Evolutionary conservation across 805 yeast genomes (phyloP), one percentile per base, ranked within the genome.

Genomic region (Pichia cabralensis): DNA sequence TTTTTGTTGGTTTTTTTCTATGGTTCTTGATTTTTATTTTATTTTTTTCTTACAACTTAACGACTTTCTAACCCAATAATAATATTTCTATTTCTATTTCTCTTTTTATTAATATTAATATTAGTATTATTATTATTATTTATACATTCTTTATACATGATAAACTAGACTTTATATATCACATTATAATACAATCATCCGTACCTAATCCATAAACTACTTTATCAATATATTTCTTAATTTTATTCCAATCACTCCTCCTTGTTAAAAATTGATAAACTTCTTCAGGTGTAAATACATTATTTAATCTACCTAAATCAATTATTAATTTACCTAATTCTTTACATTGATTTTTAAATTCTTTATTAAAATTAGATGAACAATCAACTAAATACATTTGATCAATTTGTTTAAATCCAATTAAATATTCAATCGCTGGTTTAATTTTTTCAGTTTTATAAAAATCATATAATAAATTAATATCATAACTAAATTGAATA

Each of bases 151-250:
- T n/a, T n/a, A n/a, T n/a, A n/a, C n/a, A n/a, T n/a, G n/a, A n/a
- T n/a, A n/a, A n/a, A n/a, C n/a, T n/a, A n/a, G n/a, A n/a, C n/a
- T n/a, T n/a, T n/a, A n/a, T n/a, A n/a, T n/a, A n/a, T n/a, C n/a
- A n/a, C n/a, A 69, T 60, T 27, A 84, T 61, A 0, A 54, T 44
- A 61, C 96, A 88, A 49, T 86, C 96, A 19, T 75, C 80, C 20
- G 78, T 58, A 13, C 84, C 86, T 35, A 89, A 65, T 0, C 98
- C 97, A 50, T 86, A 92, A 77, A 92, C 82, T n/a, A 84, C 88
- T 53, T 80, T 84, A 56, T 89, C 97, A 8, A 89, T 96, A 39
- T 80, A 81, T 41, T 69, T 65, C 44, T 75, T 79, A 19, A 89
- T 80, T 24, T 61, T 50, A 0, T 70, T 59, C 98, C 98, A 89